Conservation (phyloP, 768 basidiomycete genomes). For the Lactifluus hygrophoroides region DNA sequence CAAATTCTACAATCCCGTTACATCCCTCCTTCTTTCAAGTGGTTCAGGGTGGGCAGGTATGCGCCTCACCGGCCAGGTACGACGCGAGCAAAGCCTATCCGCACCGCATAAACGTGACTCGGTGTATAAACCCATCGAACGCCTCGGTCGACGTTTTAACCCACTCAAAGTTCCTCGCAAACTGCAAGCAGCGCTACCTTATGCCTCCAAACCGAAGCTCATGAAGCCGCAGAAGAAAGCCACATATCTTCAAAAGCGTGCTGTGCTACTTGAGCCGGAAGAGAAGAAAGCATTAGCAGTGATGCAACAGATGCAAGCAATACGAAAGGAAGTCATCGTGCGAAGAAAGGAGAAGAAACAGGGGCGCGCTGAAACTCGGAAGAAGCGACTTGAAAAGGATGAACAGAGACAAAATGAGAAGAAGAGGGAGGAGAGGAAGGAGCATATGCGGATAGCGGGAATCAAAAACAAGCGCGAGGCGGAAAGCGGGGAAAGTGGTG, state of each 20-base stretch:
- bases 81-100: conserved; percentile 76
- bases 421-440: conserved; percentile 70
- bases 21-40: conserved; percentile 76
- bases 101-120: conserved; percentile 81
- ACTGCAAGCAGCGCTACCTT: conserved; percentile 86
- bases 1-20: conserved; percentile 95
- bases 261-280: conserved; percentile 91
- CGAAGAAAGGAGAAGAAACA: conserved; percentile 79
- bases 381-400: conserved; percentile 67
- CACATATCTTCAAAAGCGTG: conserved; percentile 92
- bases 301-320: conserved; percentile 86
- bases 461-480: conserved; percentile 62
- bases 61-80: conserved; percentile 90
- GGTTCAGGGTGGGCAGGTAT: conserved; percentile 87
- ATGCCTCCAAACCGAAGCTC: conserved; percentile 83
- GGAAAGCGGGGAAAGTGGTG: conserved; percentile 49
- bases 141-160: conserved; percentile 81
- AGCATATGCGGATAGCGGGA: conserved; percentile 62
- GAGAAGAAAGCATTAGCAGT: conserved; percentile 89
- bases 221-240: conserved; percentile 62
- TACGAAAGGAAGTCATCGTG: conserved; percentile 80
- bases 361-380: conserved; percentile 58
- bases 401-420: conserved; percentile 55
- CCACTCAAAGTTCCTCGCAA: conserved; percentile 81
- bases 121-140: conserved; percentile 75